A percentile compares a stretch with the other conserved stretches of the same genome.
Conservation (phyloP, 2,329 filamentous ascomycete species). For the Fusarium metavorans region DNA sequence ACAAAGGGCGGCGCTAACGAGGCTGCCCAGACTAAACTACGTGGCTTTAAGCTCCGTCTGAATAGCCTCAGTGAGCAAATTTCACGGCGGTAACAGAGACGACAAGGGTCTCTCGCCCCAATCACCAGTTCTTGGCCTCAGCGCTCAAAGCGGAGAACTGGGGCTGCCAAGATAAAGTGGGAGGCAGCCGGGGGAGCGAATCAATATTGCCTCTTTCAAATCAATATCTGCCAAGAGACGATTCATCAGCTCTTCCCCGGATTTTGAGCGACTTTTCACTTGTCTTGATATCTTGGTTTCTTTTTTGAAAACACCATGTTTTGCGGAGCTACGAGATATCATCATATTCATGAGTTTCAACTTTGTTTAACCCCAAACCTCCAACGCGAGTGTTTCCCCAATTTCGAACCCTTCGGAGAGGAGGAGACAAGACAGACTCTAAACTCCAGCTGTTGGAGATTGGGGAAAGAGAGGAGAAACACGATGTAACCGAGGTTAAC, state of each 20-base stretch:
- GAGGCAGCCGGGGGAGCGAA: neutral
- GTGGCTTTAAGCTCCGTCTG: neutral
- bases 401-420: neutral
- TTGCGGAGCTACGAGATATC: neutral
- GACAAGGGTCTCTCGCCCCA: neutral
- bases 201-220: neutral
- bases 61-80: neutral
- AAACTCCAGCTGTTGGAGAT: neutral
- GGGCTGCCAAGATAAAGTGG: neutral
- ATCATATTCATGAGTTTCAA: neutral
- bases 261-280: neutral
- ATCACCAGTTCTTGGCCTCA: neutral
- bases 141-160: neutral
- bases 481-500: constrained; percentile 1
- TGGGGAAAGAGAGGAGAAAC: neutral
- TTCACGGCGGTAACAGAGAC: neutral
- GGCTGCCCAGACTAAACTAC: neutral
- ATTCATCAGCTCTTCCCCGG: neutral
- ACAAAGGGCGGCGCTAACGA: neutral
- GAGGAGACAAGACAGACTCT: neutral
- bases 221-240: neutral
- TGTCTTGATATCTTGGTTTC: neutral
- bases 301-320: neutral
- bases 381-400: neutral
- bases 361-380: neutral